These are phyloP conservation scores for Lepiota subincarnata DNA, from an alignment of 768 basidiomycete species.

Conservation along the genomic window DNA sequence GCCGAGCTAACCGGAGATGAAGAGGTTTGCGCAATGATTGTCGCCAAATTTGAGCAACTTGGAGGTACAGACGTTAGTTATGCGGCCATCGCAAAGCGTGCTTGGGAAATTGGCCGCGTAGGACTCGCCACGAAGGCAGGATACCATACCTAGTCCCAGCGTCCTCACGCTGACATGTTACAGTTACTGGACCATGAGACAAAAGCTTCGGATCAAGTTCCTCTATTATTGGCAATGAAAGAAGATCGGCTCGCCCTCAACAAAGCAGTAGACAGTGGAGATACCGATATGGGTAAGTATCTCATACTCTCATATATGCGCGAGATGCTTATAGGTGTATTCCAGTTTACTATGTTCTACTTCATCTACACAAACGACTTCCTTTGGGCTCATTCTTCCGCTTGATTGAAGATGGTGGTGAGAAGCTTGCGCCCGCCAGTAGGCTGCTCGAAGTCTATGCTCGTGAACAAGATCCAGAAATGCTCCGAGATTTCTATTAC, in stretches of 20 bases:
- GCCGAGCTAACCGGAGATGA: conserved; percentile 66
- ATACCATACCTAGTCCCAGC: not conserved
- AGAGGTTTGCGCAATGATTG: conserved; percentile 76
- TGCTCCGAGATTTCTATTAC: conserved; percentile 95
- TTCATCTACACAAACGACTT: conserved; percentile 80
- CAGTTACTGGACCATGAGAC: conserved; percentile 91
- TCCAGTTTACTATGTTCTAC: conserved; percentile 88
- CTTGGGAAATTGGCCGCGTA: conserved; percentile 84
- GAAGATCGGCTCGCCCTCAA: conserved; percentile 83
- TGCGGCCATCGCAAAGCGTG: conserved; percentile 90
- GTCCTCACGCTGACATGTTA: not conserved
- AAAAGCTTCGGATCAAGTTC: conserved; percentile 88
- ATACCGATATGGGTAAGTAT: conserved; percentile 83
- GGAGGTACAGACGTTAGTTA: conserved; percentile 82
- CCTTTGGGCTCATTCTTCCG: conserved; percentile 91
- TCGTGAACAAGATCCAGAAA: conserved; percentile 82
- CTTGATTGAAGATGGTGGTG: conserved; percentile 87
- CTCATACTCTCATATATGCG: not conserved
- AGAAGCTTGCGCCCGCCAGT: conserved; percentile 67
- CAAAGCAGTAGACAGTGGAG: conserved; percentile 92
- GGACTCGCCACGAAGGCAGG: conserved; percentile 80
- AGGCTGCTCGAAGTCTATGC: conserved; percentile 87
- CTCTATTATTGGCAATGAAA: conserved; percentile 90
- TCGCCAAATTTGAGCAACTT: conserved; percentile 83
- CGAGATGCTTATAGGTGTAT: conserved; percentile 2